phyloP scores from a whole-genome alignment of 2,329 filamentous ascomycete species.

The Cercospora sp. region DNA sequence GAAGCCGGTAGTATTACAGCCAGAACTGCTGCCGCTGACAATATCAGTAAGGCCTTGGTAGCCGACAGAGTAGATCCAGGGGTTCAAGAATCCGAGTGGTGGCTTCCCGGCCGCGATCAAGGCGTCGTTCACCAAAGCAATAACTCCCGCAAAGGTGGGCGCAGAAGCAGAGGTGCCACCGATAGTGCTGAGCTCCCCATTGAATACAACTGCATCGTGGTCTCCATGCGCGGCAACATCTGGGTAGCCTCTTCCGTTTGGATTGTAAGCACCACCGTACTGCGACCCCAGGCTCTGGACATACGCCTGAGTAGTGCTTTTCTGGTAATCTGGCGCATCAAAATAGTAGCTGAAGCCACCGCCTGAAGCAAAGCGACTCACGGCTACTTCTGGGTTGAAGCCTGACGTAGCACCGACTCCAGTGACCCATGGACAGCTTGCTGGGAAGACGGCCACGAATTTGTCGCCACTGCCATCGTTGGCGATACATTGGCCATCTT shows the following conservation, averaged over 20 bases:
- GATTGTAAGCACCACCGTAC: slow-evolving; percentile 50
- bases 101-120: slow-evolving; percentile 53
- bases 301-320: slow-evolving; percentile 44
- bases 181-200: slow-evolving; percentile 40
- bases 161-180: slow-evolving; percentile 57
- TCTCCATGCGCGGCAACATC: slow-evolving; percentile 55
- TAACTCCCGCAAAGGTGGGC: slow-evolving; percentile 59
- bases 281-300: slow-evolving; percentile 43
- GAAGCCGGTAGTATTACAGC: slow-evolving; percentile 33
- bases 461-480: slow-evolving; percentile 49
- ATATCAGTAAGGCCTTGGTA: slow-evolving; percentile 53
- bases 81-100: slow-evolving; percentile 59
- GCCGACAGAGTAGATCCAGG: slow-evolving; percentile 56
- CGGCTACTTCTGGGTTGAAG: slow-evolving; percentile 49
- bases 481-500: slow-evolving; percentile 46
- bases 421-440: slow-evolving; percentile 52
- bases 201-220: slow-evolving; percentile 40
- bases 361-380: slow-evolving; percentile 56
- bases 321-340: slow-evolving; percentile 47
- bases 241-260: slow-evolving; percentile 47
- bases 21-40: slow-evolving; percentile 37
- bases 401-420: slow-evolving; percentile 47
- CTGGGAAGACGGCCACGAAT: slow-evolving; percentile 50
- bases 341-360: slow-evolving; percentile 51
- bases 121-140: slow-evolving; percentile 64